A percentile compares a stretch with the other conserved stretches of the same genome.
Evolutionary conservation across 768 basidiomycete genomes (phyloP).

Genomic region (Tylopilus rubrobrunneus): DNA sequence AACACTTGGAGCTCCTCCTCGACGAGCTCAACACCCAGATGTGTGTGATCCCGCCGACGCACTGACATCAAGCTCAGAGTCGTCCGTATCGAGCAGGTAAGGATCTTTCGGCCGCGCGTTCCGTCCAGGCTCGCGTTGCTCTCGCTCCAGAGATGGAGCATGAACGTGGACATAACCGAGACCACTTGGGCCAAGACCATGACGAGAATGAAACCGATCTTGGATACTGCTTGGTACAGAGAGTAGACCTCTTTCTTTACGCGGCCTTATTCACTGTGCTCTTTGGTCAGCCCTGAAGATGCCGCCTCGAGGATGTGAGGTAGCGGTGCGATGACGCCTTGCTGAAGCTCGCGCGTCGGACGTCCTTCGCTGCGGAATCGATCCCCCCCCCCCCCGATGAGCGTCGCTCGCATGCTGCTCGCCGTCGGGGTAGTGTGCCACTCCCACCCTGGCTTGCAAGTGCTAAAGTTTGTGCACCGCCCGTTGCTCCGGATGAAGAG

Average conservation of each 20-base stretch:
- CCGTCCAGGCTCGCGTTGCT: constrained; percentile 59
- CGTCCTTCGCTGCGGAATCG: constrained; percentile 45
- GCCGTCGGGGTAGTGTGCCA: constrained; percentile 18
- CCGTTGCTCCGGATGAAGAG: constrained; percentile 39
- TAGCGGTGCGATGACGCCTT: constrained; percentile 48
- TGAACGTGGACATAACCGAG: constrained; percentile 57
- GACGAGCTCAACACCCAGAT: constrained; percentile 79
- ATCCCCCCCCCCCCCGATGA: constrained; percentile 28
- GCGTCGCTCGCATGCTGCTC: constrained; percentile 12
- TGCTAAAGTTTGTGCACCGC: constrained; percentile 56
- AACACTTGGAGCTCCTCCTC: constrained; percentile 62
- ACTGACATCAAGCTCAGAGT: constrained; percentile 44
- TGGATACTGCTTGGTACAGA: constrained; percentile 77
- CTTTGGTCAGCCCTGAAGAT: constrained; percentile 52
- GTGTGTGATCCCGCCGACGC: constrained; percentile 55
- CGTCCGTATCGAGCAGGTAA: constrained; percentile 67
- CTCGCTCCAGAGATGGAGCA: constrained; percentile 81
- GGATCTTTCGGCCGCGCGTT: constrained; percentile 53
- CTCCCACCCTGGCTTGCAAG: constrained; percentile 22
- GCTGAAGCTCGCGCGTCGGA: constrained; percentile 52
- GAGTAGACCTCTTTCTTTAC: constrained; percentile 77
- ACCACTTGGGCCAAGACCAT: constrained; percentile 54
- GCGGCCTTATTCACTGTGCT: constrained; percentile 75
- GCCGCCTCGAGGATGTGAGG: constrained; percentile 36
- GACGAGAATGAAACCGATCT: constrained; percentile 61